Conservation (phyloP, 805 yeast species). For the Yarrowia keelungensis region DNA sequence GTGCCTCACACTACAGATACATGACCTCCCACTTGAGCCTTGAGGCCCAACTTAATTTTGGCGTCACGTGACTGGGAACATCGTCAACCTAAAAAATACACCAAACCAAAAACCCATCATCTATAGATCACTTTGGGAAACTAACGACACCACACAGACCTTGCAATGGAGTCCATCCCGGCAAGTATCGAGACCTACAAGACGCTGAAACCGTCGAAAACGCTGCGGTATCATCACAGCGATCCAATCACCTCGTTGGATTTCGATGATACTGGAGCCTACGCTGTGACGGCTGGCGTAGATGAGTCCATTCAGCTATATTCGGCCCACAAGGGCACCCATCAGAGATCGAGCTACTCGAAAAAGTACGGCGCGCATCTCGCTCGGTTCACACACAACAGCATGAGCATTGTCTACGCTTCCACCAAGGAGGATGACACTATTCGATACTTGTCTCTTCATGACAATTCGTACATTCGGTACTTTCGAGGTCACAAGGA, state of each 20-base stretch:
- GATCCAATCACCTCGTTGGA: constrained; percentile 55
- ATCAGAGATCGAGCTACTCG: constrained; percentile 64
- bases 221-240: constrained; percentile 28
- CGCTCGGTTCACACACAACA: constrained; percentile 81
- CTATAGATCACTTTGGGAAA: too few relatives aligned
- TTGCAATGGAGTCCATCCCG: constrained; percentile 24
- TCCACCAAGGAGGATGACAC: constrained; percentile 76
- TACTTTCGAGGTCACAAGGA: constrained; percentile 89
- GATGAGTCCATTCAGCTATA: constrained; percentile 87
- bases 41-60: constrained; percentile 4
- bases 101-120: background rate
- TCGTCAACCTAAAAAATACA: constrained; percentile 34
- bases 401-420: constrained; percentile 76
- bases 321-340: constrained; percentile 70
- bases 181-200: constrained; percentile 33
- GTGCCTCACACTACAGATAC: too few relatives aligned
- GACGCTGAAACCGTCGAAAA: constrained; percentile 34
- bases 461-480: constrained; percentile 78
- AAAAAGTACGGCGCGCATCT: constrained; percentile 92
- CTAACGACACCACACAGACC: too few relatives aligned
- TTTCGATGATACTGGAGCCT: constrained; percentile 85
- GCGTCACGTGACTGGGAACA: constrained; percentile 1
- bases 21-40: too few relatives aligned
- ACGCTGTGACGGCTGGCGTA: constrained; percentile 75
- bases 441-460: constrained; percentile 74